These are phyloP conservation scores for Beauveria medogensis DNA, from an alignment of 2,329 filamentous ascomycete genomes.

Conservation along the genomic window DNA sequence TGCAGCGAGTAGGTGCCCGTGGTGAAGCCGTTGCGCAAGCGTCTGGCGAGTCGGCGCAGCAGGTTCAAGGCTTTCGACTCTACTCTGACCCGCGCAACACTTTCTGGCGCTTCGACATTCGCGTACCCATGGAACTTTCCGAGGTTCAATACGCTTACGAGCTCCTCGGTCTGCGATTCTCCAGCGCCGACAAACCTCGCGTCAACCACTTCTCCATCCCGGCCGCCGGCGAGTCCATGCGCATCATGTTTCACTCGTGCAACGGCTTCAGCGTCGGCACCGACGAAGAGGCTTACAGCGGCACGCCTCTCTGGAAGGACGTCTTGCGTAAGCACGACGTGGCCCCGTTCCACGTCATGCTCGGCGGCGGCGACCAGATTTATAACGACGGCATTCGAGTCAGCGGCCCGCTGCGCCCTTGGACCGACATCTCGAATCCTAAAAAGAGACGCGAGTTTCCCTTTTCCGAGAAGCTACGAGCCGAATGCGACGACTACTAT, in stretches of 20 bases:
- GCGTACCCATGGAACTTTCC: conserved; percentile 60
- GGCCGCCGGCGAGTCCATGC: conserved; percentile 77
- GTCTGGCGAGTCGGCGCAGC: neutral
- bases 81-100: conserved; percentile 63
- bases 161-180: conserved; percentile 58
- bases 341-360: conserved; percentile 86
- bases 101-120: conserved; percentile 87
- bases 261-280: conserved; percentile 92
- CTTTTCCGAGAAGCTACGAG: conserved; percentile 71
- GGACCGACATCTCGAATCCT: conserved; percentile 78
- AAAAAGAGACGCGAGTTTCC: conserved; percentile 70
- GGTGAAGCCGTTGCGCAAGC: conserved; percentile 20
- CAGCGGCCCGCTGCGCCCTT: conserved; percentile 68
- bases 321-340: conserved; percentile 74
- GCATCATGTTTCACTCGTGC: conserved; percentile 97
- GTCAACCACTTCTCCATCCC: conserved; percentile 78
- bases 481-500: conserved; percentile 84
- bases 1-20: conserved; percentile 36
- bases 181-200: conserved; percentile 45
- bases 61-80: conserved; percentile 49
- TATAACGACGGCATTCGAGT: conserved; percentile 94
- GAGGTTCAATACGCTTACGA: conserved; percentile 76
- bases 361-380: conserved; percentile 91
- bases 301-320: conserved; percentile 91
- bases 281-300: conserved; percentile 77